Conservation (phyloP, 768 basidiomycete species). For the Psilocybe subaeruginosa region DNA sequence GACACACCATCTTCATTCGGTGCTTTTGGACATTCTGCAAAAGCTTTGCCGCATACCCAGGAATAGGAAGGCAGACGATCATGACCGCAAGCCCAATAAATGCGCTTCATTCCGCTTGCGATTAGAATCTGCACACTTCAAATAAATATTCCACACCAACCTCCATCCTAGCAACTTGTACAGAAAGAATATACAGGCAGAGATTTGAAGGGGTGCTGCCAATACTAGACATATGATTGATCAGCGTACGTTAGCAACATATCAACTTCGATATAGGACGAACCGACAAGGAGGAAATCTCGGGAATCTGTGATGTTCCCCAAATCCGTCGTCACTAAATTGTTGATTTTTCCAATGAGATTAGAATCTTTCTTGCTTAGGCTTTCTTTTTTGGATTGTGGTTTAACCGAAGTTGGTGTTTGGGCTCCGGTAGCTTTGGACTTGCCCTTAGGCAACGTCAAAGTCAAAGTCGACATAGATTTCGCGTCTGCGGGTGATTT, state of each 20-base stretch:
- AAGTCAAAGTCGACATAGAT: neutral
- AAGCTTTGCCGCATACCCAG: constrained; percentile 55
- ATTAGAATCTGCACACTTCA: too few relatives aligned
- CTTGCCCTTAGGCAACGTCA: neutral
- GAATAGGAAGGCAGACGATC: constrained; percentile 57
- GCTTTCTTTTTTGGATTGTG: neutral
- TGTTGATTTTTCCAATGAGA: constrained; percentile 15
- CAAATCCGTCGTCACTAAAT: constrained; percentile 18
- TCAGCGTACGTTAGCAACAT: too few relatives aligned
- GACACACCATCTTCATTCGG: constrained; percentile 46
- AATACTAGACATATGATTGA: constrained; percentile 5
- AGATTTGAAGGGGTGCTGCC: constrained; percentile 16
- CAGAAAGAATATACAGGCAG: constrained; percentile 16
- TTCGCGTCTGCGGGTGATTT: neutral
- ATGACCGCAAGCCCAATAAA: constrained; percentile 60
- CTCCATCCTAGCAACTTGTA: constrained; percentile 24
- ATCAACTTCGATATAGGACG: neutral
- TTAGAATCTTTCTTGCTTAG: constrained; percentile 23
- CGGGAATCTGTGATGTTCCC: constrained; percentile 13
- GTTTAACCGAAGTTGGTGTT: neutral
- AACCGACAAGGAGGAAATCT: constrained; percentile 14
- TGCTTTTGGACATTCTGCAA: constrained; percentile 49
- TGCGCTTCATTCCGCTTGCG: constrained; percentile 30
- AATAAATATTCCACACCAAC: neutral
- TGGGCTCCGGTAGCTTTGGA: neutral